Evolutionary conservation across 2,329 filamentous ascomycete genomes (phyloP).

Genomic region (Paraphaeosphaeria sporulosa): DNA sequence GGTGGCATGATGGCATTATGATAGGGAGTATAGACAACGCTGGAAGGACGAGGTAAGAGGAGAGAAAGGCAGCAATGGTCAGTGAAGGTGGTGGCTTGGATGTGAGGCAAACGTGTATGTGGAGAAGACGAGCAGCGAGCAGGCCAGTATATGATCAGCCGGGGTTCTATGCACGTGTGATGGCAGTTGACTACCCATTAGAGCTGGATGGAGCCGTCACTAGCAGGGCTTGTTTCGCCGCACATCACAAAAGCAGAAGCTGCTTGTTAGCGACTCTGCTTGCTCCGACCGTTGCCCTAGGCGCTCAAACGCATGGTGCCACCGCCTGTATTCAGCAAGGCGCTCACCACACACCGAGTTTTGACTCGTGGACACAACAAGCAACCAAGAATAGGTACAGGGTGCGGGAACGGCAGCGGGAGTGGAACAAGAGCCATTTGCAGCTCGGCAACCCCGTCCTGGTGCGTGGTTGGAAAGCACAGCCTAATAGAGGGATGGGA

Average conservation of each 20-base stretch:
- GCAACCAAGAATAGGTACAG: constrained; percentile 11
- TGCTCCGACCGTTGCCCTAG: constrained; percentile 29
- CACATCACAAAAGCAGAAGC: constrained; percentile 38
- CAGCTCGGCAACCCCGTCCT: neutral
- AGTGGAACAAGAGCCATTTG: constrained; percentile 7
- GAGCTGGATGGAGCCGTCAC: constrained; percentile 37
- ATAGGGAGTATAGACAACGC: constrained; percentile 10
- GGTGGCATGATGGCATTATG: constrained; percentile 59
- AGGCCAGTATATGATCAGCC: constrained; percentile 38
- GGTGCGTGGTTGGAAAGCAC: constrained; percentile 3
- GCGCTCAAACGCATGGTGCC: constrained; percentile 32
- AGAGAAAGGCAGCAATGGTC: constrained; percentile 1
- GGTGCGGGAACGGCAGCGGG: constrained; percentile 12
- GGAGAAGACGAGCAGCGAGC: constrained; percentile 26
- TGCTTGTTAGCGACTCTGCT: constrained; percentile 34
- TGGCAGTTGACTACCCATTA: constrained; percentile 39
- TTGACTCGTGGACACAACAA: constrained; percentile 15
- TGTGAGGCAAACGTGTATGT: constrained; percentile 19
- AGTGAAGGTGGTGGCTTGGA: constrained; percentile 19
- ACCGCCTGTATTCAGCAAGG: constrained; percentile 11
- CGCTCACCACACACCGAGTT: constrained; percentile 1
- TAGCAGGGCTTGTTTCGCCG: constrained; percentile 33
- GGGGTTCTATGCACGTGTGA: constrained; percentile 36
- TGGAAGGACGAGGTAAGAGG: constrained; percentile 12
- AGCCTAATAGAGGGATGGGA: constrained; percentile 22